These are phyloP conservation scores for Avena insularis DNA, from an alignment of 176 grass and related monocot species.

Conservation along the genomic window DNA sequence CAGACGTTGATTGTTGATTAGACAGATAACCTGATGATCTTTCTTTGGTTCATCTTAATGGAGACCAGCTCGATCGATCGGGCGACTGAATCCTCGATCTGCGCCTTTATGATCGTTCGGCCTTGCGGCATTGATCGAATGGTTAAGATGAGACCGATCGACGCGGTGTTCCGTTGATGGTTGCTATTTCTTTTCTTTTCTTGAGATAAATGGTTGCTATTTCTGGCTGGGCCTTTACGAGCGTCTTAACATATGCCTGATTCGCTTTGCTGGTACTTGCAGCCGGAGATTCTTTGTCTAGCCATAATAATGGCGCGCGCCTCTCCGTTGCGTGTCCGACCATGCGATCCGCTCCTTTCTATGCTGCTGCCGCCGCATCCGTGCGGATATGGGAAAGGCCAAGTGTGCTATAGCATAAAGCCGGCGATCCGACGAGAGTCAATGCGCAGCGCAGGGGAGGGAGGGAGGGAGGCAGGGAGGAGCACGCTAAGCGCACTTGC, in stretches of 20 bases:
- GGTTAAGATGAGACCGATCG: neutral
- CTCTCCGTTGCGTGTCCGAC: conserved; percentile 30
- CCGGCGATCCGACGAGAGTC: conserved; percentile 21
- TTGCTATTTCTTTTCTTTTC: neutral
- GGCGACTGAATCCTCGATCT: neutral
- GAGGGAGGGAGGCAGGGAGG: neutral
- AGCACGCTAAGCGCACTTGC: neutral
- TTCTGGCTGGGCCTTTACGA: neutral
- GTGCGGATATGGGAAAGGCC: conserved; percentile 39
- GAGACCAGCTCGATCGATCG: neutral
- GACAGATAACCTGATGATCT: neutral
- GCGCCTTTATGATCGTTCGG: neutral
- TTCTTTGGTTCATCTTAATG: neutral
- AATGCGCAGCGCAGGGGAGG: neutral
- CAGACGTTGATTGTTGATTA: neutral
- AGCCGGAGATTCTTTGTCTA: conserved; percentile 9
- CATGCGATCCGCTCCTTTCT: conserved; percentile 31
- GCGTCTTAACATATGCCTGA: neutral
- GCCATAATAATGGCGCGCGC: neutral
- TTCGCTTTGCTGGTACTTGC: conserved; percentile 1
- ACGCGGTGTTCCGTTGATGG: no score
- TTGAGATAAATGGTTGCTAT: neutral
- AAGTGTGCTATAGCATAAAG: conserved; percentile 9
- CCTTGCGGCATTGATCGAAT: neutral
- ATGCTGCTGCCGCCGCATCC: conserved; percentile 9